Conservation (phyloP, 2,329 filamentous ascomycete species). For the Talaromyces verruculosus region DNA sequence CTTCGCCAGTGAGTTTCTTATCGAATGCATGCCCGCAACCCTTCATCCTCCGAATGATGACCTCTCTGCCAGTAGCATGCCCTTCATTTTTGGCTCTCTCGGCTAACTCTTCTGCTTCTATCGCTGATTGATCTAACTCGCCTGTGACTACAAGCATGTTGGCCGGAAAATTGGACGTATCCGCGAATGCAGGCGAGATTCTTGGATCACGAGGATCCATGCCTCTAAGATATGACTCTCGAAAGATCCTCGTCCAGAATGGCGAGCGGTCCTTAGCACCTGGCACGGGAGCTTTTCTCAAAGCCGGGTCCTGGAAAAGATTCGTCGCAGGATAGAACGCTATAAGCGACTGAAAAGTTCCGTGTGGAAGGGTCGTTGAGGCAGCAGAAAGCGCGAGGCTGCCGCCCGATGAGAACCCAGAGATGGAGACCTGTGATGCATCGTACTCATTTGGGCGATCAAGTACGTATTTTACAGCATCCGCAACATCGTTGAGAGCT, state of each 20-base stretch:
- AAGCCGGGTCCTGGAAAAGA: slow-evolving; percentile 21
- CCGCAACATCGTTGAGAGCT: slow-evolving; percentile 38
- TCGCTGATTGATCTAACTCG: slow-evolving; percentile 28
- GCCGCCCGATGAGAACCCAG: slow-evolving; percentile 45
- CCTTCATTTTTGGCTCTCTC: slow-evolving; percentile 27
- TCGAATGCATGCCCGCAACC: slow-evolving; percentile 15
- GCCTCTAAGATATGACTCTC: slow-evolving; percentile 34
- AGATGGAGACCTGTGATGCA: slow-evolving; percentile 30
- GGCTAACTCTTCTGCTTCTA: slow-evolving; percentile 30
- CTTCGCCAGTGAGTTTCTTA: slow-evolving; percentile 9
- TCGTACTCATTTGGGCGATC: slow-evolving; percentile 35
- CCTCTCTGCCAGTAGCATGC: slow-evolving; percentile 24
- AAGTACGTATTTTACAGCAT: slow-evolving; percentile 36
- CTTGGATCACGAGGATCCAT: slow-evolving; percentile 26
- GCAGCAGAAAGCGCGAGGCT: slow-evolving; percentile 40
- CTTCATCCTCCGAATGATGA: background rate
- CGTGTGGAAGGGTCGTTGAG: slow-evolving; percentile 30
- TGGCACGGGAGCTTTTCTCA: slow-evolving; percentile 22
- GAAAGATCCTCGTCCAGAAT: slow-evolving; percentile 27
- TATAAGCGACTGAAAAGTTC: slow-evolving; percentile 29
- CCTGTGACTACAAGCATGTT: slow-evolving; percentile 32
- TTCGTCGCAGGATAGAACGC: slow-evolving; percentile 36
- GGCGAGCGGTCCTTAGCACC: slow-evolving; percentile 27
- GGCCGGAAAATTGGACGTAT: slow-evolving; percentile 29
- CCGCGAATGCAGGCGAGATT: slow-evolving; percentile 32